Conservation (phyloP, 2,329 filamentous ascomycete genomes). For the Pezicula neosporulosa region DNA sequence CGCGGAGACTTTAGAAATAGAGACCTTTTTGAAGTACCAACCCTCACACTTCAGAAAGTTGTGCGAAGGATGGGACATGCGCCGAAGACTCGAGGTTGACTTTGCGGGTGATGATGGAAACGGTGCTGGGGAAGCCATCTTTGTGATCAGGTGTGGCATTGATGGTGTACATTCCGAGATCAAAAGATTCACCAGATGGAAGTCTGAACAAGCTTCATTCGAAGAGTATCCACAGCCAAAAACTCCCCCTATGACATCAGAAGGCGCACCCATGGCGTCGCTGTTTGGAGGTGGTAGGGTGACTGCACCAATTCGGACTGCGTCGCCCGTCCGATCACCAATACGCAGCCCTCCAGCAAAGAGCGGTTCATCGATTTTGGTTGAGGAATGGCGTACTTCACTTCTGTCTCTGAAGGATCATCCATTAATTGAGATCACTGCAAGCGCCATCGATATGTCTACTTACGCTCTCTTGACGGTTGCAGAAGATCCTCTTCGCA, state of each 20-base stretch:
- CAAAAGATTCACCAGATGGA: constrained; percentile 55
- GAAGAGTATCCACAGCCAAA: constrained; percentile 27
- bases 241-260: constrained; percentile 20
- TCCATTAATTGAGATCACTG: constrained; percentile 60
- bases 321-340: constrained; percentile 19
- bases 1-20: constrained; percentile 79
- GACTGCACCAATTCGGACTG: constrained; percentile 17
- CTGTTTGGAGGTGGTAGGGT: constrained; percentile 26
- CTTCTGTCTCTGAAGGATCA: constrained; percentile 58
- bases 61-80: constrained; percentile 92
- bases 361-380: constrained; percentile 29
- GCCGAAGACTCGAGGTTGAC: constrained; percentile 78
- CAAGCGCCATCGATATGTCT: constrained; percentile 71
- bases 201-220: constrained; percentile 24
- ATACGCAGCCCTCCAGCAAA: constrained; percentile 16
- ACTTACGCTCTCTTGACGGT: constrained; percentile 66
- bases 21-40: constrained; percentile 67
- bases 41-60: constrained; percentile 75
- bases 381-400: constrained; percentile 66
- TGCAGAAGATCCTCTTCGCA: constrained; percentile 74
- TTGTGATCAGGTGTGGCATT: constrained; percentile 68
- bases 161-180: constrained; percentile 38
- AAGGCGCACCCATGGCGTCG: constrained; percentile 22
- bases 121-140: constrained; percentile 71
- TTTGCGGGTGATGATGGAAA: constrained; percentile 79